Conservation (phyloP, 2,329 filamentous ascomycete genomes). For the Cyclaneusma minus region DNA sequence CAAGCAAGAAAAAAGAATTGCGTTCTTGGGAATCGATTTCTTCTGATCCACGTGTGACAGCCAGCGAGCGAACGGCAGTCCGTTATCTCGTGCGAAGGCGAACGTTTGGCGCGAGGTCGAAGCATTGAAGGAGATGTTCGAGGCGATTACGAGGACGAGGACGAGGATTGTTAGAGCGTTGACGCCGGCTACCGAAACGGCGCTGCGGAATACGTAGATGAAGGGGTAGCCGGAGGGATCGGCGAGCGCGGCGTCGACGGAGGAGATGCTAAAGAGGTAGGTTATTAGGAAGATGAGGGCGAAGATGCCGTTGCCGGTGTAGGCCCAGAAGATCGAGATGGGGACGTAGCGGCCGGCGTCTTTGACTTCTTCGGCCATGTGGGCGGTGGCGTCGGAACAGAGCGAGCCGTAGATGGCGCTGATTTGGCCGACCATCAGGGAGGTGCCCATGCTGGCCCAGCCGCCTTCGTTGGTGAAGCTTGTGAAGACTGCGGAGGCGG, state of each 20-base stretch:
- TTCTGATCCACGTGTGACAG: slow-evolving; percentile 20
- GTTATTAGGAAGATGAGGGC: slow-evolving; percentile 25
- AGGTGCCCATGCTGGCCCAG: slow-evolving; percentile 19
- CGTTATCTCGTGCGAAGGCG: slow-evolving; percentile 28
- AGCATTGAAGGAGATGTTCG: slow-evolving; percentile 21
- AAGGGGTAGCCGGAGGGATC: slow-evolving; percentile 29
- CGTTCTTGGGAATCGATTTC: slow-evolving; percentile 23
- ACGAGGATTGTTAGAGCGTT: slow-evolving; percentile 30
- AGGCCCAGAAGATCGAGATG: slow-evolving; percentile 28
- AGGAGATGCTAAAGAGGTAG: slow-evolving; percentile 19
- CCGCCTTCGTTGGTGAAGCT: slow-evolving; percentile 18
- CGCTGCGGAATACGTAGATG: slow-evolving; percentile 31
- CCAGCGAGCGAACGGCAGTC: slow-evolving; percentile 24
- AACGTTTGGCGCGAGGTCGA: slow-evolving; percentile 23
- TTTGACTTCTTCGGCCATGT: slow-evolving; percentile 33
- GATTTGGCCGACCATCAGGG: slow-evolving; percentile 22
- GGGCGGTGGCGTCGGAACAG: slow-evolving; percentile 13
- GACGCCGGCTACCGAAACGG: slow-evolving; percentile 26
- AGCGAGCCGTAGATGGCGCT: slow-evolving; percentile 13
- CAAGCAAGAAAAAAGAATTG: slow-evolving; percentile 9
- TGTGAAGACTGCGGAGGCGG: slow-evolving; percentile 15
- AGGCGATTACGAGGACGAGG: slow-evolving; percentile 21
- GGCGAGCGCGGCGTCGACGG: slow-evolving; percentile 20
- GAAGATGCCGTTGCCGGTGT: slow-evolving; percentile 28
- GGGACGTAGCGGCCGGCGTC: slow-evolving; percentile 30